These are phyloP conservation scores for Yamadazyma jaroonii DNA, from an alignment of 1,139 yeast genomes.

Conservation along the genomic window DNA sequence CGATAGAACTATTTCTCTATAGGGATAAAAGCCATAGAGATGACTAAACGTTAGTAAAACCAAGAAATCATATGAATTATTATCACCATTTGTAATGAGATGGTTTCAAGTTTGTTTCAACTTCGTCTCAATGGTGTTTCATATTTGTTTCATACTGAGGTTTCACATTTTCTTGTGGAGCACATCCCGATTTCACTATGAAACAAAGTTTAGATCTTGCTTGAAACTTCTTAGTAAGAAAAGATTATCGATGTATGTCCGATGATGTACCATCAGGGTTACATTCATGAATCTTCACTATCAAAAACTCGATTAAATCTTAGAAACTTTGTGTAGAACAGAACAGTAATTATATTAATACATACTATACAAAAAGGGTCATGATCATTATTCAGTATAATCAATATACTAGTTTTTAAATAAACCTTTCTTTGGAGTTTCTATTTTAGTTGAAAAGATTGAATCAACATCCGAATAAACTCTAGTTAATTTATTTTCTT, in stretches of 20 bases:
- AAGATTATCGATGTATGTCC: too few relatives aligned
- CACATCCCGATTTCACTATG: background rate
- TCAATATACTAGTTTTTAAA: background rate
- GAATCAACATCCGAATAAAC: constrained; percentile 19
- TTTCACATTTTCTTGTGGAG: background rate
- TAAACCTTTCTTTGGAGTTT: constrained; percentile 2
- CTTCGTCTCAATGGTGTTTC: too few relatives aligned
- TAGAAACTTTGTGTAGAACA: too few relatives aligned
- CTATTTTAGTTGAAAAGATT: constrained; percentile 14
- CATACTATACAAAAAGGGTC: constrained; percentile 7
- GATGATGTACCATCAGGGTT: too few relatives aligned
- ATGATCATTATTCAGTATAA: background rate
- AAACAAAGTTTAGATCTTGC: background rate
- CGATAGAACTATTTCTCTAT: background rate
- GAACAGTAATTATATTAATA: constrained; percentile 2
- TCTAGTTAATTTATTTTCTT: constrained; percentile 13
- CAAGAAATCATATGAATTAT: too few relatives aligned
- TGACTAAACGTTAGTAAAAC: too few relatives aligned
- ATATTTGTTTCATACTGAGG: background rate
- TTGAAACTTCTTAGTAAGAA: too few relatives aligned
- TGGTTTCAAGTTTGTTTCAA: too few relatives aligned
- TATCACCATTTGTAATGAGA: too few relatives aligned
- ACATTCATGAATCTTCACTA: too few relatives aligned
- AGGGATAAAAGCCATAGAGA: background rate
- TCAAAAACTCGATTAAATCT: too few relatives aligned